Evolutionary conservation across 1,284 basidiomycete genomes (phyloP).

Genomic region (Ustilago vetiveriae): DNA sequence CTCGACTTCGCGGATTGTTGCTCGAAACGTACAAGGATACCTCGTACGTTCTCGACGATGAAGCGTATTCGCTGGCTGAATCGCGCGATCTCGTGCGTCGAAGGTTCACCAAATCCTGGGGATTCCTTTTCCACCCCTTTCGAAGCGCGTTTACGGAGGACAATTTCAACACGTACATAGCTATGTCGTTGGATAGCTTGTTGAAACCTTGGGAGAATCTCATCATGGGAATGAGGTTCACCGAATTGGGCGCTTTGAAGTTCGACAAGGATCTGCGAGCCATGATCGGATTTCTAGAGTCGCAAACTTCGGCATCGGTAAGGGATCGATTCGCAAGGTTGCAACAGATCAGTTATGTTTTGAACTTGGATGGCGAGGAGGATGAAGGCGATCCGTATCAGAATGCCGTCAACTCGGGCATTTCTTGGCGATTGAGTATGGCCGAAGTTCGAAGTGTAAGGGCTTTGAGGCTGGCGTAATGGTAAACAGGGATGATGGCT

Average conservation of each 20-base stretch:
- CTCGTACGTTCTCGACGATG: conserved; percentile 84
- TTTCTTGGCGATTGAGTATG: conserved; percentile 58
- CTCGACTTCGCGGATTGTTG: conserved; percentile 82
- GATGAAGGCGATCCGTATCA: conserved; percentile 73
- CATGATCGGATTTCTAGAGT: conserved; percentile 81
- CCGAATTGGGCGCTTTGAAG: conserved; percentile 95
- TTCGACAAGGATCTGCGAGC: conserved; percentile 92
- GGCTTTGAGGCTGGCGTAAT: conserved; percentile 15
- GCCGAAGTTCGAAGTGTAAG: conserved; percentile 53
- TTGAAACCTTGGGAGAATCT: conserved; percentile 93
- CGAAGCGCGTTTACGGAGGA: conserved; percentile 84
- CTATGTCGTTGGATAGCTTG: conserved; percentile 82
- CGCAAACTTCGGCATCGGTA: conserved; percentile 81
- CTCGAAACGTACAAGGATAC: conserved; percentile 89
- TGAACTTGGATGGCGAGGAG: conserved; percentile 89
- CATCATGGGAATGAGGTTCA: conserved; percentile 81
- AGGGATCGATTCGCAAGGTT: conserved; percentile 90
- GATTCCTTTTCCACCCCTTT: conserved; percentile 72
- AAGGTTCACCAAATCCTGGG: conserved; percentile 86
- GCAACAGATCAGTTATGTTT: conserved; percentile 89
- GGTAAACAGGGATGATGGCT: no score
- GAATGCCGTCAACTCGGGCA: conserved; percentile 44
- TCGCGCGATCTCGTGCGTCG: conserved; percentile 85
- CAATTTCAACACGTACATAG: conserved; percentile 87
- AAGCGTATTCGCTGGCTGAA: conserved; percentile 82